Evolutionary conservation across 164 flowering plant genomes (phyloP), one percentile per base, ranked within the genome.

Genomic region (Umbellularia californica): DNA sequence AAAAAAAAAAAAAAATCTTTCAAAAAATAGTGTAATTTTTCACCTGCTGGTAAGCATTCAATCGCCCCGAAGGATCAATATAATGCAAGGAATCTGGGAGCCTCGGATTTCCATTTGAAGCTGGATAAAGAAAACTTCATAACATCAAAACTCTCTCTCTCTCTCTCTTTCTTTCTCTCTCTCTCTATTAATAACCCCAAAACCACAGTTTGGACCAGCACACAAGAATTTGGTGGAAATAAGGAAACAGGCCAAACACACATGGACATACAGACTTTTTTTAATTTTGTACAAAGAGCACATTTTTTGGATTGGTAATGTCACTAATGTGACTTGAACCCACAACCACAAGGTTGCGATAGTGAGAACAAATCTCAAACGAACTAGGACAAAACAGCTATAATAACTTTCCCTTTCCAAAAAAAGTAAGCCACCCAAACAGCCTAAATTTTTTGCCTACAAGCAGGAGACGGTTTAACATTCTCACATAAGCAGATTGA

Each of bases 11-110:
- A 30, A 30, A 30, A 30, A 5, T 30, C 35, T 30, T 30, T 30
- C 35, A 30, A 30, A 30, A 30, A 30, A 0, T 30, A 30, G 35
- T 30, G 35, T 30, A 30, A 58, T 62, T 14, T 4, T 73, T 79
- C 79, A 92, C 99, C 90, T 87, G 88, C 81, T 95, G 99, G 78
- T 95, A 95, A 75, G 96, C 88, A 84, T 95, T 95, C 66, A 83
- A 77, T 25, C 85, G 77, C 47, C 97, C 97, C 50, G 91, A 85
- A 74, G 87, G 90, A 83, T 93, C 93, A 72, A 92, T 84, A 74
- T 88, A 92, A 77, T 96, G 99, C 87, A 96, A 85, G 41, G 99
- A 96, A 72, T 78, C 82, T 35, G 89, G 87, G 74, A 20, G 71
- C 27, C 77, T 84, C 76, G 97, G 97, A 83, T 87, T 79, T 74